Conservation (phyloP, 345 rosid genomes). For the Geranium rotundifolium region DNA sequence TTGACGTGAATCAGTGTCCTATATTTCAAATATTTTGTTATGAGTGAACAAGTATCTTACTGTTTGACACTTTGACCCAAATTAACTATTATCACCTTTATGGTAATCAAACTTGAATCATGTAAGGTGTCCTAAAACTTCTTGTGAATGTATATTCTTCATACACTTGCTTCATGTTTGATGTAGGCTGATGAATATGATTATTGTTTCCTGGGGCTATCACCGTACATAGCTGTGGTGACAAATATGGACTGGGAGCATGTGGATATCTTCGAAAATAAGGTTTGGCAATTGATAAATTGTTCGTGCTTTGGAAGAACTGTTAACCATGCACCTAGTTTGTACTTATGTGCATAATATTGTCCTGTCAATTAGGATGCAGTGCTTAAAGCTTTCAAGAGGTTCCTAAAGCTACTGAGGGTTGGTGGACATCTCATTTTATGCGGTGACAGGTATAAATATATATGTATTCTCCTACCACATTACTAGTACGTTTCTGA, state of each 20-base stretch:
- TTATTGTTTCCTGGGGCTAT: constrained; percentile 25
- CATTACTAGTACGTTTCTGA: no score
- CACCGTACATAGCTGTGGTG: constrained; percentile 23
- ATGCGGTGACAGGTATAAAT: constrained; percentile 21
- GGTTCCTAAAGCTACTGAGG: constrained; percentile 18
- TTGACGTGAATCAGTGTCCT: no score
- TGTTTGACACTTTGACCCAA: no score
- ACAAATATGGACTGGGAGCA: constrained; percentile 32
- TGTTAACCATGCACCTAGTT: background rate
- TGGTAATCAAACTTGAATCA: no score
- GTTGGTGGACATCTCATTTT: constrained; percentile 19
- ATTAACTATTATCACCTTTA: no score
- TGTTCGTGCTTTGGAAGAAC: background rate
- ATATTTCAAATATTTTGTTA: no score
- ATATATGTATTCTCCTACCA: no score
- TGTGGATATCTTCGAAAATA: constrained; percentile 21
- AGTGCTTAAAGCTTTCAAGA: constrained; percentile 10
- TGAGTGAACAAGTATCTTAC: background rate
- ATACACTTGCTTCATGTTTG: background rate
- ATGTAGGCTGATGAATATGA: constrained; percentile 31
- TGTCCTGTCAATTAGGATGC: constrained; percentile 12
- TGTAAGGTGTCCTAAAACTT: no score
- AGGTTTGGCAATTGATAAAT: constrained; percentile 16
- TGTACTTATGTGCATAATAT: background rate
- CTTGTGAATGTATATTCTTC: background rate